Evolutionary conservation across 345 rosid species (phyloP).

Genomic region (Rhodamnia rubescens): DNA sequence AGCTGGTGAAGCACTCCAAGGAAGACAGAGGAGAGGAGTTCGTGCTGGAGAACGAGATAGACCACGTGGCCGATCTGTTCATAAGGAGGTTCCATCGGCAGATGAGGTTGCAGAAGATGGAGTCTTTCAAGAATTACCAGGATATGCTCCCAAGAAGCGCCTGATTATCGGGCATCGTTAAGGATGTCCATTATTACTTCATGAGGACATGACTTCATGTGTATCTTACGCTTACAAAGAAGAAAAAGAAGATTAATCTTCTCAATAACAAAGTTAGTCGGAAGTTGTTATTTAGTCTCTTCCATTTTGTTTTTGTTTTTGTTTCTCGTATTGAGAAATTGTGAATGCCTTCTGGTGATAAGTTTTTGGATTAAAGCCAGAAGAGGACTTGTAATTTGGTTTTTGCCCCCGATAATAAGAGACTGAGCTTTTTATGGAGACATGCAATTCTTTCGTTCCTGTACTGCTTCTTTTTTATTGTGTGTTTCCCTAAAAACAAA

Average conservation of each 20-base stretch:
- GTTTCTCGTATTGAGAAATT: neutral
- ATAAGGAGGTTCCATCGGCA: conserved; percentile 61
- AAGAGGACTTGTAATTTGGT: neutral
- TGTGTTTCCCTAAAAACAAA: neutral
- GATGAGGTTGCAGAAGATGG: conserved; percentile 70
- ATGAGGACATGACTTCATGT: neutral
- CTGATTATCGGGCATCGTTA: neutral
- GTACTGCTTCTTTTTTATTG: neutral
- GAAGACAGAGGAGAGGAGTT: conserved; percentile 59
- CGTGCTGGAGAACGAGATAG: conserved; percentile 75
- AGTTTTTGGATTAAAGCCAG: neutral
- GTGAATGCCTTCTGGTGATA: neutral
- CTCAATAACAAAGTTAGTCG: neutral
- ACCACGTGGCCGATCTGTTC: conserved; percentile 66
- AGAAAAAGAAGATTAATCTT: neutral
- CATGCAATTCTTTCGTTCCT: neutral
- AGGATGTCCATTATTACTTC: neutral
- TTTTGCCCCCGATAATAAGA: neutral
- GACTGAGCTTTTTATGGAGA: neutral
- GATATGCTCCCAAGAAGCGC: conserved; percentile 16
- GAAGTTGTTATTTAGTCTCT: neutral
- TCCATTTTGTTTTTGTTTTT: neutral
- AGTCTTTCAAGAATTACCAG: conserved; percentile 26
- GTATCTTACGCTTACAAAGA: neutral
- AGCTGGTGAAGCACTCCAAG: conserved; percentile 52